Conservation (phyloP, 2,329 filamentous ascomycete genomes). For the Sporothrix phasma region DNA sequence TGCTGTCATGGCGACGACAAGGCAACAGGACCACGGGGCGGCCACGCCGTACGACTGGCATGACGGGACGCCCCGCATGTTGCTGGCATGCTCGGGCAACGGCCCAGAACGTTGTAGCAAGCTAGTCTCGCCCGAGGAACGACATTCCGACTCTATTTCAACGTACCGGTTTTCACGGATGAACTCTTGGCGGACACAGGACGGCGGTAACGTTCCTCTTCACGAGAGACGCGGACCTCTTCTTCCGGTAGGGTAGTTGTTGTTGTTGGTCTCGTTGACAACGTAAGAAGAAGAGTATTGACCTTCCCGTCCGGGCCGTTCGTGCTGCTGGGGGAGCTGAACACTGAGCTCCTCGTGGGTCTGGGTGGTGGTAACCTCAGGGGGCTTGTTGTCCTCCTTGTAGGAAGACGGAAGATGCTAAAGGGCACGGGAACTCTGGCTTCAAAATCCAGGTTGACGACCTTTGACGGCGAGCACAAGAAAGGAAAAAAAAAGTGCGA, state of each 20-base stretch:
- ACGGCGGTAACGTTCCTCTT: constrained; percentile 67
- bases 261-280: constrained; percentile 17
- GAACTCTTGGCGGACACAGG: constrained; percentile 51
- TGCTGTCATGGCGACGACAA: neutral
- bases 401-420: constrained; percentile 81
- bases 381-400: constrained; percentile 24
- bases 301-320: constrained; percentile 94
- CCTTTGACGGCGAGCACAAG: constrained; percentile 44
- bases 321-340: constrained; percentile 66
- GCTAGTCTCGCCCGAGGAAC: neutral
- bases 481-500: constrained; percentile 51
- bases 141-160: neutral
- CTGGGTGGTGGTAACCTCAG: constrained; percentile 37
- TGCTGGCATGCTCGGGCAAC: neutral
- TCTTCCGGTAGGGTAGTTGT: constrained; percentile 53
- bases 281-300: constrained; percentile 70
- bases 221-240: constrained; percentile 72
- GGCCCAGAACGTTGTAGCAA: neutral
- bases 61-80: constrained; percentile 12
- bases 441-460: constrained; percentile 99
- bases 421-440: constrained; percentile 97
- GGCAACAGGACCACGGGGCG: neutral
- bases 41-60: constrained; percentile 6
- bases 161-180: constrained; percentile 44
- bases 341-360: constrained; percentile 70